Conservation (phyloP, 345 rosid species). For the Citrus unshiu region DNA sequence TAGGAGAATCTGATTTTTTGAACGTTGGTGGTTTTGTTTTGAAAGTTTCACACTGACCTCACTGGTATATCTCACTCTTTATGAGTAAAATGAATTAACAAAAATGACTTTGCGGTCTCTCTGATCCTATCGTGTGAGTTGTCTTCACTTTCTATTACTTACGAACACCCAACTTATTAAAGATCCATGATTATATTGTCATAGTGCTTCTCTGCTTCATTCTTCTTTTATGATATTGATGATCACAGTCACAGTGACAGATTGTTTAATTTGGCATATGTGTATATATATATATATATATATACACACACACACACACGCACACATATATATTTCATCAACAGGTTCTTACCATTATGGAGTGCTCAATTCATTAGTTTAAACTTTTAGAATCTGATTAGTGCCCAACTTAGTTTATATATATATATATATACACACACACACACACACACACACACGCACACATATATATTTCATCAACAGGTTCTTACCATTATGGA, state of each 20-base stretch:
- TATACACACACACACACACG: too few relatives aligned
- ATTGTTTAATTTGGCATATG: not conserved
- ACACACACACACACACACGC: too few relatives aligned
- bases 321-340: not conserved
- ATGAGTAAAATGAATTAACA: not conserved
- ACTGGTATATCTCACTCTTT: not conserved
- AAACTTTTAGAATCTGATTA: not conserved
- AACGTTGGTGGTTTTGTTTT: slow-evolving; percentile 14
- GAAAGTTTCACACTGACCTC: not conserved
- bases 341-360: not conserved
- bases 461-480: not conserved
- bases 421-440: not conserved
- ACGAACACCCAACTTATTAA: not conserved
- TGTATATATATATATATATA: not conserved
- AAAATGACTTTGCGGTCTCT: not conserved
- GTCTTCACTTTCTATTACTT: not conserved
- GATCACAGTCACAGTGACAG: not conserved
- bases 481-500: not conserved
- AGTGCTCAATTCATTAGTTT: not conserved
- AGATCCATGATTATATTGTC: not conserved
- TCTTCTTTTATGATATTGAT: not conserved
- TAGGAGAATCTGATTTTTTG: slow-evolving; percentile 8
- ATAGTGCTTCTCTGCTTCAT: not conserved
- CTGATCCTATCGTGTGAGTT: not conserved
- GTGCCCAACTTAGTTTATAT: not conserved